Conservation (phyloP, 2,329 filamentous ascomycete genomes). For the Hypoxylon sp. region DNA sequence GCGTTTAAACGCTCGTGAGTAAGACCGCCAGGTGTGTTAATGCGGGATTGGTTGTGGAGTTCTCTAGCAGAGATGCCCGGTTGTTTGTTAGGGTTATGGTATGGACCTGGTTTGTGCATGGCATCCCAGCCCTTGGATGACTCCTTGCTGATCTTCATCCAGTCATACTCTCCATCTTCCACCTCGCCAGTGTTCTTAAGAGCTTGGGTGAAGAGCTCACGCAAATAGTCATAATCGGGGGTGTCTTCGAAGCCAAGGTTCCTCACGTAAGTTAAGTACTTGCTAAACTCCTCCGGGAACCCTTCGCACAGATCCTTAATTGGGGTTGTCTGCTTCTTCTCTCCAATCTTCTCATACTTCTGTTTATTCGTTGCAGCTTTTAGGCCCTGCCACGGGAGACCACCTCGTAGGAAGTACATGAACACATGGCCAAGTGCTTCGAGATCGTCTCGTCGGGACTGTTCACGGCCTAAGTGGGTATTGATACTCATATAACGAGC, state of each 20-base stretch:
- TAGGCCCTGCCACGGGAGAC: constrained; percentile 79
- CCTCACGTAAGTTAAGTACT: constrained; percentile 96
- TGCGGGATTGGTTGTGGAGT: constrained; percentile 80
- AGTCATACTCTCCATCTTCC: constrained; percentile 98
- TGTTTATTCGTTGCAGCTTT: constrained; percentile 88
- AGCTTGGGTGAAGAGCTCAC: constrained; percentile 95
- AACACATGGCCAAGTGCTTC: constrained; percentile 86
- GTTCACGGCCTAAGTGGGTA: constrained; percentile 95
- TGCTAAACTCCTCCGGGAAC: constrained; percentile 97
- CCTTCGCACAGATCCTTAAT: constrained; percentile 98
- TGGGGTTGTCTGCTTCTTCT: constrained; percentile 98
- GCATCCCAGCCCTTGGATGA: constrained; percentile 92
- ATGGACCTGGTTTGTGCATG: constrained; percentile 76
- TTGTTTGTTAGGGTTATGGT: constrained; percentile 83
- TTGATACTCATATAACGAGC: constrained; percentile 99
- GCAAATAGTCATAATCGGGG: constrained; percentile 97
- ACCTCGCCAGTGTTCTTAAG: constrained; percentile 94
- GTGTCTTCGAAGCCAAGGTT: constrained; percentile 99
- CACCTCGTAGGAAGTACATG: constrained; percentile 81
- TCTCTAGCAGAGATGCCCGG: constrained; percentile 89
- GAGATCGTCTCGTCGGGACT: constrained; percentile 94
- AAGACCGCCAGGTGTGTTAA: constrained; percentile 77
- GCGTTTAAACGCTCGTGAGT: constrained; percentile 93
- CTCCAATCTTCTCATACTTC: constrained; percentile 99
- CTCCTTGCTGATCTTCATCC: constrained; percentile 95